Evolutionary conservation across 352 stramenopile species (phyloP), one percentile per base, ranked within the genome.

Genomic region (Thalassiosira pacifica): DNA sequence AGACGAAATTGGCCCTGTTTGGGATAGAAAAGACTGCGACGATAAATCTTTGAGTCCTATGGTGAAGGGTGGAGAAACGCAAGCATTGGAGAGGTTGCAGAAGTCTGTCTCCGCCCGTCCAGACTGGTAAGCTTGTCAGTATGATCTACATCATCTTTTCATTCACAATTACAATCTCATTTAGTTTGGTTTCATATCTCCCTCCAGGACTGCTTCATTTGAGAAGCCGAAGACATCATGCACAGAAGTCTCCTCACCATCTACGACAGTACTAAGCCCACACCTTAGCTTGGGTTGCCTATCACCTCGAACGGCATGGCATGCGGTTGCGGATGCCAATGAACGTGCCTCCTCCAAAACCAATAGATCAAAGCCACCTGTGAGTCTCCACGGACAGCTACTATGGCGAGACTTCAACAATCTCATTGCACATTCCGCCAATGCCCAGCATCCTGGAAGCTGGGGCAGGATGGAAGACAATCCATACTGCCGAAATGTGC

Each of bases 201-300:
- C 34, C 52, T 53, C 0, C 22, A 83, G 76, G 76, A 77, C 76
- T 65, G 93, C 96, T 29, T 96, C 93, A 32, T 99, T 99, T 87
- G 97, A 98, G 85, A 99, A 99, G 84, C 98, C 98, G 32, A 98
- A 99, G 84, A 99, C 97, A 1, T 97, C 97, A 0, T 97, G 95
- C 40, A 94, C 97, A 68, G 96, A 96, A 53, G 76, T 88, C 9
- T 92, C 97, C 27, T 95, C 93, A 45, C 93, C 96, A 27, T 98
- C 96, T n/a, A 99, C 98, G 13, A 99, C 97, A n/a, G 96, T 94
- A 63, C 88, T 99, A 11, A 97, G 92, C 79, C 97, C 97, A 42
- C 99, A 99, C 86, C 81, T 99, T 75, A 98, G 96, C 78, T 96
- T 97, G 76, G 97, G 97, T 16, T 99, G 96, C 82, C 81, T 99